phyloP scores from a whole-genome alignment of 2,329 filamentous ascomycete species.

The Cladophialophora exuberans region DNA sequence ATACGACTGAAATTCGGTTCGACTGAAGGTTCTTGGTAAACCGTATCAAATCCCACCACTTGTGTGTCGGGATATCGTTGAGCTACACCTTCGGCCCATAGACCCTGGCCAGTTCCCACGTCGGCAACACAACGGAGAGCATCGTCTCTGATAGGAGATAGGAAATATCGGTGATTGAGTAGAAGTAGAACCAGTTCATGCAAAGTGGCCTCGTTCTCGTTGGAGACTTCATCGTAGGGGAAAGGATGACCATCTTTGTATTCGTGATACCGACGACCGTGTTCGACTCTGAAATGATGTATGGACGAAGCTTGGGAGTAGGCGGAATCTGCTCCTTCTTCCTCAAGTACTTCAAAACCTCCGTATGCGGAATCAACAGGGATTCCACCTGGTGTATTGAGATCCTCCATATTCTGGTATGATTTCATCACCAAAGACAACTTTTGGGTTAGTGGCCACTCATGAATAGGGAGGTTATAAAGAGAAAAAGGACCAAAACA shows the following conservation, averaged over 20 bases:
- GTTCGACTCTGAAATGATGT: constrained; percentile 38
- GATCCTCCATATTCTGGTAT: constrained; percentile 26
- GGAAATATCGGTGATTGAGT: constrained; percentile 27
- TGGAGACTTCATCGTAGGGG: constrained; percentile 32
- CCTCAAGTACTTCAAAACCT: constrained; percentile 13
- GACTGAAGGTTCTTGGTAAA: constrained; percentile 35
- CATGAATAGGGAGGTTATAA: too few relatives aligned
- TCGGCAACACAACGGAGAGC: constrained; percentile 36
- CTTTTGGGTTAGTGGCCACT: too few relatives aligned
- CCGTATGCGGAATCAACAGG: constrained; percentile 27
- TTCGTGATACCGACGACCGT: constrained; percentile 41
- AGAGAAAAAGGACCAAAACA: too few relatives aligned
- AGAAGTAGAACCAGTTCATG: constrained; percentile 28
- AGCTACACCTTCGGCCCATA: constrained; percentile 41
- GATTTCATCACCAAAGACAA: neutral
- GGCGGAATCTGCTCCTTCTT: constrained; percentile 26
- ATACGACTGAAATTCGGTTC: constrained; percentile 40
- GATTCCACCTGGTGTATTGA: constrained; percentile 23
- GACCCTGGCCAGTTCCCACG: constrained; percentile 39
- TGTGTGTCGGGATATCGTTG: constrained; percentile 39
- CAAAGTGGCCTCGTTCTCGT: constrained; percentile 27
- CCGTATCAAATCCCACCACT: constrained; percentile 44
- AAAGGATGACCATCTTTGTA: constrained; percentile 37
- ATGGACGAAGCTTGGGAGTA: constrained; percentile 36
- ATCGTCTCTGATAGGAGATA: constrained; percentile 28